Evolutionary conservation across 2,329 filamentous ascomycete species (phyloP).

Genomic region (Phyllosticta citriasiana): DNA sequence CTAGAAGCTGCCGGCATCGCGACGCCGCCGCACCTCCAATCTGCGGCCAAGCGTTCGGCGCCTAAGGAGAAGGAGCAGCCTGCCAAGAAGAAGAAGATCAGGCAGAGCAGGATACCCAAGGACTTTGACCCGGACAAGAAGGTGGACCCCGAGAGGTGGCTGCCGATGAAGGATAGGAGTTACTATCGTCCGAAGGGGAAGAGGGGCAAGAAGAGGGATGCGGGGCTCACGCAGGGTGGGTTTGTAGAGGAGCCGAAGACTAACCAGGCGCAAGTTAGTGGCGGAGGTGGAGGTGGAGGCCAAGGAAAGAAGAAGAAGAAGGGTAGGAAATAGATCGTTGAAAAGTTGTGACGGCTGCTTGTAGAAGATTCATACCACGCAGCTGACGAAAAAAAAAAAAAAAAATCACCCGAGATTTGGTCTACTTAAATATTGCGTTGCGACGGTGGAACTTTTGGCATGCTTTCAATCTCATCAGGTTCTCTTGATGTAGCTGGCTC

Average conservation of each 20-base stretch:
- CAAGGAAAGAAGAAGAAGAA: conserved; percentile 19
- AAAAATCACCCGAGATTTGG: too few relatives aligned
- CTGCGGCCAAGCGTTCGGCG: conserved; percentile 28
- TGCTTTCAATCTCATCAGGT: too few relatives aligned
- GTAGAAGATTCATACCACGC: too few relatives aligned
- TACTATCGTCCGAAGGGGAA: conserved; percentile 84
- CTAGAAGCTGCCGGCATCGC: conserved; percentile 60
- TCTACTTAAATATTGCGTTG: too few relatives aligned
- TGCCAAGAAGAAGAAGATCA: conserved; percentile 51
- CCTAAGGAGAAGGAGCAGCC: conserved; percentile 40
- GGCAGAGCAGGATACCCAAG: conserved; percentile 57
- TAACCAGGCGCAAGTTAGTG: conserved; percentile 22
- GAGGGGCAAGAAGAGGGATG: conserved; percentile 72
- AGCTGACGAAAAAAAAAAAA: too few relatives aligned
- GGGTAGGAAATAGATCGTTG: conserved; percentile 16
- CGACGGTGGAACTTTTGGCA: too few relatives aligned
- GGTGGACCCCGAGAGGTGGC: conserved; percentile 84
- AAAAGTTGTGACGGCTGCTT: too few relatives aligned
- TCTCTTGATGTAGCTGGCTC: too few relatives aligned
- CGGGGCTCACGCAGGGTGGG: conserved; percentile 73
- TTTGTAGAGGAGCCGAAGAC: conserved; percentile 58
- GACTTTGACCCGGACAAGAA: conserved; percentile 67
- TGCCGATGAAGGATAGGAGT: conserved; percentile 80
- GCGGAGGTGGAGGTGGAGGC: conserved; percentile 19
- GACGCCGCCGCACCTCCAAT: conserved; percentile 23